Conservation (phyloP, 148 eudicot genomes). For the Spergularia bocconei region DNA sequence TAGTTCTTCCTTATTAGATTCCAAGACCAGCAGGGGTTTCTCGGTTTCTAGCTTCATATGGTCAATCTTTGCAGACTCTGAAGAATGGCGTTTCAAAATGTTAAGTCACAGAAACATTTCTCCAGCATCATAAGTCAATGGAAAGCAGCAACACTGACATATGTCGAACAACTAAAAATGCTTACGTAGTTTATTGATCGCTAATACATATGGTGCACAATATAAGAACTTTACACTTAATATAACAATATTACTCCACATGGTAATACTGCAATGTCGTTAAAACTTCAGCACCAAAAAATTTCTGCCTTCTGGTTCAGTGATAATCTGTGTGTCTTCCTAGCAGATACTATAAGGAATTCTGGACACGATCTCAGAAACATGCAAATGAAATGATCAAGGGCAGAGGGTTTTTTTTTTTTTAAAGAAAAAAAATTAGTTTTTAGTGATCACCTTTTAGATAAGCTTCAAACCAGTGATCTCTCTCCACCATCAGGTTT, state of each 20-base stretch:
- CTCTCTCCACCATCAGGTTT: slow-evolving; percentile 21
- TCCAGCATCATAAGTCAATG: not conserved
- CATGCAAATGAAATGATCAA: not conserved
- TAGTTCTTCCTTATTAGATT: slow-evolving; percentile 14
- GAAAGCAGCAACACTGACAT: not conserved
- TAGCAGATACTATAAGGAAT: not conserved
- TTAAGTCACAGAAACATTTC: not conserved
- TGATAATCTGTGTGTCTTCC: not conserved
- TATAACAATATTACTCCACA: not conserved
- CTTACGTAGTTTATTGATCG: not conserved
- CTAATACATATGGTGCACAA: not conserved
- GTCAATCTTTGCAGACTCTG: slow-evolving; percentile 17
- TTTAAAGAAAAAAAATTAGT: not conserved
- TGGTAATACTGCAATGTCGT: not conserved
- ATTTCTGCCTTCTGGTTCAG: not conserved
- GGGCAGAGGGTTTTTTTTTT: too few relatives aligned
- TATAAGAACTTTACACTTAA: not conserved
- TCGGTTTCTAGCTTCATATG: slow-evolving; percentile 23
- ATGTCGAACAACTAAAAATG: not conserved
- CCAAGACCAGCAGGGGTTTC: slow-evolving; percentile 21
- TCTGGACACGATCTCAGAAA: not conserved
- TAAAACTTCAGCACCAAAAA: not conserved
- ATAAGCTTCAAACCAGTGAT: slow-evolving; percentile 18
- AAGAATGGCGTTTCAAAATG: not conserved
- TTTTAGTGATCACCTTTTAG: slow-evolving; percentile 13